Evolutionary conservation across 352 stramenopile species (phyloP).

Genomic region (Globisporangium mamillatum): DNA sequence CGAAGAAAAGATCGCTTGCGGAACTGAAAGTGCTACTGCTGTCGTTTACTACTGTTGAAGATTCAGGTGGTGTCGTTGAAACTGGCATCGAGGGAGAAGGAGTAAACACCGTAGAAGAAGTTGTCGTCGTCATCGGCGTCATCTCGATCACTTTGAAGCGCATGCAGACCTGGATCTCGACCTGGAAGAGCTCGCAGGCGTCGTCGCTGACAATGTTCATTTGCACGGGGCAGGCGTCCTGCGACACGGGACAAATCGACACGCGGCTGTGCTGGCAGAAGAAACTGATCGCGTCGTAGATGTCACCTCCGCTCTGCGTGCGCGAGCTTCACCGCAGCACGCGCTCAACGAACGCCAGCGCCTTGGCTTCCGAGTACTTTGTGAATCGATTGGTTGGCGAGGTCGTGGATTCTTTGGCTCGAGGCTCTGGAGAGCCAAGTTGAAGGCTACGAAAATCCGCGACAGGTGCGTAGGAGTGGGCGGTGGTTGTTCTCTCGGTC

Average conservation of each 20-base stretch:
- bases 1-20: background rate
- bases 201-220: constrained; percentile 38
- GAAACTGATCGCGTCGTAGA: constrained; percentile 80
- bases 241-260: constrained; percentile 66
- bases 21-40: background rate
- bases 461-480: background rate
- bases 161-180: constrained; percentile 68
- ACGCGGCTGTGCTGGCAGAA: constrained; percentile 59
- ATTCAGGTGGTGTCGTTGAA: background rate
- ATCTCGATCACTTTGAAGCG: constrained; percentile 73
- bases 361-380: constrained; percentile 45
- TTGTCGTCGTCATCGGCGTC: constrained; percentile 20
- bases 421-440: background rate
- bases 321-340: constrained; percentile 63
- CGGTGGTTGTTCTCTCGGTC: background rate
- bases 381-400: constrained; percentile 35
- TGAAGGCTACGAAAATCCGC: background rate
- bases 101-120: background rate
- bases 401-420: constrained; percentile 10
- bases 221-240: constrained; percentile 56
- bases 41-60: background rate
- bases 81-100: constrained; percentile 7
- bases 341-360: constrained; percentile 67
- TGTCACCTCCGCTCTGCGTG: constrained; percentile 75
- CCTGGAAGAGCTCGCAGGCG: constrained; percentile 28